These are phyloP conservation scores for Beta corolliflora DNA, from an alignment of 179 eudicot genomes.

Conservation along the genomic window DNA sequence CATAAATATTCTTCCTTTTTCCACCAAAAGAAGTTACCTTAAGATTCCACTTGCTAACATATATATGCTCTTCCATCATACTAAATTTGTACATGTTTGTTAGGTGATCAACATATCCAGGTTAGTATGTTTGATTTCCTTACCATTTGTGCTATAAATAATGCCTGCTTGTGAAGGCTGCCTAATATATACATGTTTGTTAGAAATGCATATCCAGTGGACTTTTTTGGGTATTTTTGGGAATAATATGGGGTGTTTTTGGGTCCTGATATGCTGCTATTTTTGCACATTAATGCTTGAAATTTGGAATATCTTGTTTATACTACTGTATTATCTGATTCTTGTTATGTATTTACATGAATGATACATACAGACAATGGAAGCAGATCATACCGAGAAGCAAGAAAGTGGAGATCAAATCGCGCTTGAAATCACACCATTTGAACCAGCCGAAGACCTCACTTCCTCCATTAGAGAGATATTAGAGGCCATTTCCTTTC, in stretches of 20 bases:
- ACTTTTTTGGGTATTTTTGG: not conserved
- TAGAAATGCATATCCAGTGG: no score
- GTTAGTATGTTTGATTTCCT: not conserved
- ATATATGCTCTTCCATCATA: not conserved
- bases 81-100: not conserved
- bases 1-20: not conserved
- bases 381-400: not conserved
- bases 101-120: not conserved
- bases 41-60: constrained; percentile 1
- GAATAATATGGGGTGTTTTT: not conserved
- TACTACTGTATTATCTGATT: not conserved
- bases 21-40: constrained; percentile 2
- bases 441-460: constrained; percentile 33
- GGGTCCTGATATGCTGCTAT: no score
- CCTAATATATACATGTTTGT: no score
- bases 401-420: constrained; percentile 20
- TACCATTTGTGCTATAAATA: not conserved
- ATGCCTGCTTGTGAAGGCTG: not conserved
- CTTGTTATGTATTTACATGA: not conserved
- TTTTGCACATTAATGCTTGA: not conserved
- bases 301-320: not conserved
- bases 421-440: constrained; percentile 35
- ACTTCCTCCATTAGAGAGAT: constrained; percentile 38
- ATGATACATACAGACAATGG: constrained; percentile 23
- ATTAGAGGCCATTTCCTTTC: constrained; percentile 38